Percentiles rank a stretch among this genome's conserved stretches.
phyloP scores from a whole-genome alignment of 106 monocot species.

The Dioscorea alata region DNA sequence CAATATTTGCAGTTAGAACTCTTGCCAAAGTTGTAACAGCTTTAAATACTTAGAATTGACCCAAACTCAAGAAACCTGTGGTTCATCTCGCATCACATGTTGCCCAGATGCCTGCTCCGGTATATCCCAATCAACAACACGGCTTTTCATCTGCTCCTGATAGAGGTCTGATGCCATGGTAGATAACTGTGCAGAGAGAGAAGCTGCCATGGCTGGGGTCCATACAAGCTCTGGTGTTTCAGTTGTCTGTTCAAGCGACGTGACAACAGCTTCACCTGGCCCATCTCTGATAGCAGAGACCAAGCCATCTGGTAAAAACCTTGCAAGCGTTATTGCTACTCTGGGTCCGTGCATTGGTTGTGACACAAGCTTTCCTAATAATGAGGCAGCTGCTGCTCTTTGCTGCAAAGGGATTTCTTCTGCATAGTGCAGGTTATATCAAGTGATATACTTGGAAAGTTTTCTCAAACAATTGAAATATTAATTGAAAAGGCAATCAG shows the following conservation, averaged over 20 bases:
- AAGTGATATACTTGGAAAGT: no score
- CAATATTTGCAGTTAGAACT: background rate
- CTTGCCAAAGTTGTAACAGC: background rate
- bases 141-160: constrained; percentile 83
- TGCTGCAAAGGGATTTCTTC: constrained; percentile 90
- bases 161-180: constrained; percentile 98
- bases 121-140: constrained; percentile 95
- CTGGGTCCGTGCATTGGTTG: constrained; percentile 99
- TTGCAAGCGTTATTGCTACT: constrained; percentile 88
- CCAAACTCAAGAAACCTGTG: constrained; percentile 55
- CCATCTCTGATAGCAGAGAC: constrained; percentile 91
- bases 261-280: constrained; percentile 91
- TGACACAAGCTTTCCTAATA: constrained; percentile 88
- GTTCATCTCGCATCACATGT: constrained; percentile 98
- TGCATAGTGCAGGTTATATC: constrained; percentile 25
- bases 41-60: background rate
- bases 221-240: constrained; percentile 99
- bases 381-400: constrained; percentile 91
- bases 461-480: no score
- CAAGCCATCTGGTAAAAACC: constrained; percentile 97
- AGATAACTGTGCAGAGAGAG: constrained; percentile 92
- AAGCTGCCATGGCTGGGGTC: constrained; percentile 98
- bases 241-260: constrained; percentile 84
- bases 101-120: constrained; percentile 94
- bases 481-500: no score